Evolutionary conservation across 2,329 filamentous ascomycete species (phyloP), one percentile per base, ranked within the genome.

Genomic region (Dactylonectria estremocensis): DNA sequence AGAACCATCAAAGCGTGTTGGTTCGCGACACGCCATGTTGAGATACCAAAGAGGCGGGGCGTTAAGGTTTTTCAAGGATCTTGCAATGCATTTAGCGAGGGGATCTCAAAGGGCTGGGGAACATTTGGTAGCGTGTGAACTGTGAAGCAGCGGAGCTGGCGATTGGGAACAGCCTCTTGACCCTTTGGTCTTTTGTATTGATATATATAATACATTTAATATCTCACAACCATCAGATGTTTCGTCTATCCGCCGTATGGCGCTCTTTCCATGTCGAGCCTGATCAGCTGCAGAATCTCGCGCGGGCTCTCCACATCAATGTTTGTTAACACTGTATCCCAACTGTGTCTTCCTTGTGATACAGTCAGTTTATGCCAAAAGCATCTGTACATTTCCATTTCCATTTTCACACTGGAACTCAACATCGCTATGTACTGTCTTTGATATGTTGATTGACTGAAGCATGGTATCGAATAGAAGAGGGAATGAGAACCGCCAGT

Each of bases 41-140:
- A 67, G 60, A 67, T 67, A 63, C 64, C 64, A n/a, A 43, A 54
- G 48, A 43, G 54, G 54, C 52, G 64, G 54, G 64, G 58, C 64
- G 64, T 65, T 65, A 35, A 33, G 63, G 31, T 49, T 61, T 60
- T 59, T 7, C 4, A 28, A 7, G 24, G 52, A 54, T 48, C 48
- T 28, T 53, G 46, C 14, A 55, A 46, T 65, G 50, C 62, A 65
- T 65, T 65, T 65, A 61, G 56, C 63, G 63, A 60, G 50, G 35
- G 50, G 35, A 46, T 52, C 50, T 60, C 33, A 50, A 60, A 45
- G 63, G 63, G 24, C 49, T 60, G 43, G 52, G 62, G 63, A 50
- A 59, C 37, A 54, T 52, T 52, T 28, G 48, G 31, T 22, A 35
- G 61, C 50, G 50, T 40, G 50, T 40, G 57, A 40, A 61, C 43